Conservation (phyloP, 306 rosid species). For the Luffa aegyptiaca region DNA sequence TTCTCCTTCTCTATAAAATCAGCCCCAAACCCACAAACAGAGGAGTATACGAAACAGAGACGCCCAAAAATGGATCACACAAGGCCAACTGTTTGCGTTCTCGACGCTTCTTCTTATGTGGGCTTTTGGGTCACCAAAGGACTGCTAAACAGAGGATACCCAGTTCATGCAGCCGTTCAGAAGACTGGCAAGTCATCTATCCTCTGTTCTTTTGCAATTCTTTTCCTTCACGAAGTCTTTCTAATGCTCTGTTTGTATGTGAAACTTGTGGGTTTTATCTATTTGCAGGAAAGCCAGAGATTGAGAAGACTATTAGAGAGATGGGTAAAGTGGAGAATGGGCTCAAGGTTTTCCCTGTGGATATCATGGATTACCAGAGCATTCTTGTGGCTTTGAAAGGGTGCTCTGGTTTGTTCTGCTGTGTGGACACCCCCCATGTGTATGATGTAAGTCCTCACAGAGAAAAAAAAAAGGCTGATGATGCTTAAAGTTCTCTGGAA, state of each 20-base stretch:
- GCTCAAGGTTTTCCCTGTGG: constrained; percentile 21
- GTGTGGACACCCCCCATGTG: constrained; percentile 28
- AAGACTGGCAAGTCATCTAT: constrained; percentile 8
- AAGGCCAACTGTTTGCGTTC: constrained; percentile 27
- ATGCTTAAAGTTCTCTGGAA: neutral
- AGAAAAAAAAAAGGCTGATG: neutral
- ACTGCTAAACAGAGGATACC: constrained; percentile 27
- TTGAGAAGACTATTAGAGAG: constrained; percentile 22
- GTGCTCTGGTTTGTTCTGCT: constrained; percentile 32
- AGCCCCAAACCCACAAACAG: neutral
- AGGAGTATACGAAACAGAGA: neutral
- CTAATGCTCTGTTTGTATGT: neutral
- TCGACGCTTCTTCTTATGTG: constrained; percentile 37
- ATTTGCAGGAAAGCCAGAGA: constrained; percentile 28
- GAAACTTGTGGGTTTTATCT: neutral
- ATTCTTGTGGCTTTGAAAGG: constrained; percentile 29
- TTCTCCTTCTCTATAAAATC: neutral
- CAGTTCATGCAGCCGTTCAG: constrained; percentile 36
- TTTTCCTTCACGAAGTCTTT: neutral
- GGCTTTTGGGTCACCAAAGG: constrained; percentile 42
- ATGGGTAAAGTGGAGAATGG: constrained; percentile 19
- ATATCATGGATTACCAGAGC: constrained; percentile 34
- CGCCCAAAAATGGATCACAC: constrained; percentile 11
- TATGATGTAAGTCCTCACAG: constrained; percentile 18
- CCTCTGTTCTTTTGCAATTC: neutral